These are phyloP conservation scores for Lentinus tigrinus DNA, from an alignment of 768 basidiomycete species.

Conservation along the genomic window DNA sequence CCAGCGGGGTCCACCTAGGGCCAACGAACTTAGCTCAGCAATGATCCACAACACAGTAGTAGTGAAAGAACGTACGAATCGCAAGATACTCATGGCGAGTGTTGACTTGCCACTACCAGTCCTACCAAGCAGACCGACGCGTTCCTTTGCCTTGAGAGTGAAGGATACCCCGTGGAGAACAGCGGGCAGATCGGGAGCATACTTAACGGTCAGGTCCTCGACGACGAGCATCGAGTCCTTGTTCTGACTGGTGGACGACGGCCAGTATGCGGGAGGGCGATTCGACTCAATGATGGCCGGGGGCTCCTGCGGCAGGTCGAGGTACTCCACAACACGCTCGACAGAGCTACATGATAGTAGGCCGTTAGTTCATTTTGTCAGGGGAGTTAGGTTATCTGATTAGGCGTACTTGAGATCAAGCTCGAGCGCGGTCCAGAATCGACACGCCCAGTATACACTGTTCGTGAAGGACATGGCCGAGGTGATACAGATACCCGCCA, in stretches of 20 bases:
- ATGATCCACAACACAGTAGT: not conserved
- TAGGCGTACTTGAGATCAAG: conserved; percentile 67
- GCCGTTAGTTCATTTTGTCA: conserved; percentile 1
- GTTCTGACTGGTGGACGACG: conserved; percentile 57
- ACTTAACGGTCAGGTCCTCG: conserved; percentile 77
- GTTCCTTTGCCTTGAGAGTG: conserved; percentile 64
- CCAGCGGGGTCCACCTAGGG: conserved; percentile 66
- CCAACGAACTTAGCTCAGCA: not conserved
- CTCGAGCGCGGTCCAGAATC: conserved; percentile 57
- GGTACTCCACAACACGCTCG: conserved; percentile 89
- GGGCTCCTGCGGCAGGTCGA: conserved; percentile 86
- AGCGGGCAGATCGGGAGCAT: conserved; percentile 80
- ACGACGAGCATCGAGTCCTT: conserved; percentile 60
- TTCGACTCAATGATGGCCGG: conserved; percentile 69
- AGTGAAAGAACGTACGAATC: conserved; percentile 55
- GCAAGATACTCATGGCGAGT: conserved; percentile 80
- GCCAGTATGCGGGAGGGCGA: conserved; percentile 91
- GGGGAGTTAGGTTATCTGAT: too few species aligned
- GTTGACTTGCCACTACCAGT: conserved; percentile 85
- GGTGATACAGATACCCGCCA: conserved; percentile 74
- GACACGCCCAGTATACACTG: conserved; percentile 51
- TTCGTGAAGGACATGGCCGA: conserved; percentile 64
- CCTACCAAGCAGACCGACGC: conserved; percentile 77
- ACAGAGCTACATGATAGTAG: conserved; percentile 59
- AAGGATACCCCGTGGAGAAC: conserved; percentile 80